Evolutionary conservation across 1,139 yeast genomes (phyloP).

Genomic region (Kazachstania sp.): DNA sequence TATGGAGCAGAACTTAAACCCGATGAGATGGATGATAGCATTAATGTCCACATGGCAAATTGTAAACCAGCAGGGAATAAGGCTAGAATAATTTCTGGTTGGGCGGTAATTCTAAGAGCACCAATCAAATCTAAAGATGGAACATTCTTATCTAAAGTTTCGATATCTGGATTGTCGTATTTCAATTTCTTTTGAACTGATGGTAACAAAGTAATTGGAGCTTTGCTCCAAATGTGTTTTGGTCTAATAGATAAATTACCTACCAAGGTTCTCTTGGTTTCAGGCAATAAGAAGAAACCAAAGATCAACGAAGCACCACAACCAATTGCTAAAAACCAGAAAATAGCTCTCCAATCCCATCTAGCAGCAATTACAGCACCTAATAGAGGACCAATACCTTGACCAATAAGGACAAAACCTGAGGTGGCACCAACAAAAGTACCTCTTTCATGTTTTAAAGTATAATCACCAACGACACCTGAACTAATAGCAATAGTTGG

Average conservation of each 20-base stretch:
- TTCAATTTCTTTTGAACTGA: slow-evolving; percentile 16
- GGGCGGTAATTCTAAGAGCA: slow-evolving; percentile 33
- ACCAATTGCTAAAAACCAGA: slow-evolving; percentile 63
- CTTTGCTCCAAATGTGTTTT: slow-evolving; percentile 32
- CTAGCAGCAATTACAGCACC: slow-evolving; percentile 59
- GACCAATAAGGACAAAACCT: slow-evolving; percentile 62
- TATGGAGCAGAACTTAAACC: slow-evolving; percentile 41
- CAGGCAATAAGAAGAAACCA: slow-evolving; percentile 45
- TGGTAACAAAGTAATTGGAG: slow-evolving; percentile 38
- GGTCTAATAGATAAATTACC: slow-evolving; percentile 59
- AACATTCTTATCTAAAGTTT: slow-evolving; percentile 27
- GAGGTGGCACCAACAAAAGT: slow-evolving; percentile 52
- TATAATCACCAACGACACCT: slow-evolving; percentile 64
- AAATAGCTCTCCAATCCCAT: slow-evolving; percentile 69
- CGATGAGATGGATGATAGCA: slow-evolving; percentile 56
- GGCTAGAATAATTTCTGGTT: slow-evolving; percentile 34
- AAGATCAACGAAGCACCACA: slow-evolving; percentile 37
- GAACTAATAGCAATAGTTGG: slow-evolving; percentile 60
- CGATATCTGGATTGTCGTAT: slow-evolving; percentile 27
- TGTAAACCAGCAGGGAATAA: slow-evolving; percentile 54
- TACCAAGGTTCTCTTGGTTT: slow-evolving; percentile 58
- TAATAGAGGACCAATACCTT: slow-evolving; percentile 66
- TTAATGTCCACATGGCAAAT: slow-evolving; percentile 63
- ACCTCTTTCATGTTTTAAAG: slow-evolving; percentile 56
- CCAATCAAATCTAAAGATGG: slow-evolving; percentile 38